Evolutionary conservation across 176 grass and related monocot species (phyloP).

Genomic region (Ensete glaucum): DNA sequence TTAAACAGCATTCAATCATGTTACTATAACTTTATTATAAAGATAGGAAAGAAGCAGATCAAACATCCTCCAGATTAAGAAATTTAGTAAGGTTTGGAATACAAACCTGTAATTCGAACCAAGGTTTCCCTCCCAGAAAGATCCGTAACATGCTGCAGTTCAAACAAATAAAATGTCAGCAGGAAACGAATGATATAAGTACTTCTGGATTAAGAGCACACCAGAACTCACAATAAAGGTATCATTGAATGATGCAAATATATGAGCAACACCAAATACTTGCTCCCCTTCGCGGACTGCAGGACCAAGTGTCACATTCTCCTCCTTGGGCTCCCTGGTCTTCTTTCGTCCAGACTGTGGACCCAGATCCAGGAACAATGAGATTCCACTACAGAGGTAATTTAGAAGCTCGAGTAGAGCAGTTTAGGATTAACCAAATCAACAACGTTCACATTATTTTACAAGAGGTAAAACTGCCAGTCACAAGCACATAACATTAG

Average conservation of each 20-base stretch:
- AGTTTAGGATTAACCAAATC: too few species aligned
- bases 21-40: not conserved
- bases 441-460: not conserved
- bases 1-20: too few species aligned
- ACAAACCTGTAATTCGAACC: conserved; percentile 10
- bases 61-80: not conserved
- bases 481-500: not conserved
- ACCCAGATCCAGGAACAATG: not conserved
- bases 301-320: conserved; percentile 1
- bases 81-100: not conserved
- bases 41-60: not conserved
- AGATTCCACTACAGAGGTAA: not conserved
- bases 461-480: not conserved
- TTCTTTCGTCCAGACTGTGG: conserved; percentile 6
- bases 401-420: too few species aligned
- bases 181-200: too few species aligned
- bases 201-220: not conserved
- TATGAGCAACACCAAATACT: conserved; percentile 4
- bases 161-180: not conserved
- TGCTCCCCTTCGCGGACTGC: not conserved
- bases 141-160: conserved; percentile 11
- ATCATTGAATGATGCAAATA: conserved; percentile 11
- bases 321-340: conserved; percentile 10
- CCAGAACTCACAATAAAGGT: not conserved
- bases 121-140: conserved; percentile 15